Evolutionary conservation across 768 basidiomycete species (phyloP), one percentile per base, ranked within the genome.

Genomic region (Inosperma sp.): DNA sequence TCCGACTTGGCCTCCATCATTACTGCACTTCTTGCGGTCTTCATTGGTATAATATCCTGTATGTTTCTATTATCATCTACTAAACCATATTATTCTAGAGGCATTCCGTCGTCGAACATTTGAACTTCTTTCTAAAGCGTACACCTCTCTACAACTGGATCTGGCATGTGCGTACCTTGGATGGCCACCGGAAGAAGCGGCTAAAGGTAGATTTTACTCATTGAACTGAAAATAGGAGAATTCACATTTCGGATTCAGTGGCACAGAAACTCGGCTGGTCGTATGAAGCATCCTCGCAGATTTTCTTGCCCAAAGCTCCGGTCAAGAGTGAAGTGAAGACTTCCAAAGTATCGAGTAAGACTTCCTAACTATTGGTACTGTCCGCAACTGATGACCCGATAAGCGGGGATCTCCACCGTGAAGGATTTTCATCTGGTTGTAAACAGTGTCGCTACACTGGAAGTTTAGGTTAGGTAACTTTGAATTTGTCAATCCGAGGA

Each of bases 91-190:
- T 37, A 6, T 47, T 23, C 25, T 42, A 88, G 86, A 78, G 3
- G 62, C 71, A 7, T 88, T 87, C 66, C 80, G 83, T 36, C 59
- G 60, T 49, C 73, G 80, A 52, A 82, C 81, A 0, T 74, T 84
- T 54, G 57, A 59, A 1, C 69, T 88, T 7, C 58, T 88, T 17
- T 75, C 80, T 7, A 78, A 73, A 57, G 83, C 83, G n/a, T 88
- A 86, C 64, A 75, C 78, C 3, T 80, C 82, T 2, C 66, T 89
- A 19, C 76, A 80, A 10, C 53, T 82, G 9, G 49, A 73, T 2
- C 69, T 82, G 3, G 82, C 80, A 10, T 74, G 80, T 56, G 64
- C 55, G 22, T 87, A 86, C 60, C 71, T 88, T 34, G 81, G 82
- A 19, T 64, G 81, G 52, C 51, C 65, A 7, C 53, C 64, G 3